phyloP scores from a whole-genome alignment of 2,329 filamentous ascomycete genomes.

The Fusarium humuli region DNA sequence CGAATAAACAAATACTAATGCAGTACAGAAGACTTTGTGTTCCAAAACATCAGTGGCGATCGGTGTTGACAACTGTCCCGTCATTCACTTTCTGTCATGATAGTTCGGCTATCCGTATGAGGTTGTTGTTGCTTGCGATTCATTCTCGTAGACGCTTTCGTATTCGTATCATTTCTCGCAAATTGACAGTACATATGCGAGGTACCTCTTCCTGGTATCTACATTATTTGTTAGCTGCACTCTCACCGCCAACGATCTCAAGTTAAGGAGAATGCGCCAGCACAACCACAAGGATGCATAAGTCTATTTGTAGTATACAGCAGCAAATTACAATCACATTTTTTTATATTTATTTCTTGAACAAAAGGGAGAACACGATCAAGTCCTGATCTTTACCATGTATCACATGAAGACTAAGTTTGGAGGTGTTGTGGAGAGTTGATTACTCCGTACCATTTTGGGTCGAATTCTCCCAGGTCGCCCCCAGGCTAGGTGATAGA shows the following conservation, averaged over 20 bases:
- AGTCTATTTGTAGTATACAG: not conserved
- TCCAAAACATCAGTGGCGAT: not conserved
- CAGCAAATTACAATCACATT: constrained; percentile 7
- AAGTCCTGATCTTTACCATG: constrained; percentile 4
- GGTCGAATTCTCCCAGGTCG: constrained; percentile 18
- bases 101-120: not conserved
- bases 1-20: too few species aligned
- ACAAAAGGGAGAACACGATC: not conserved
- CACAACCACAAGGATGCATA: constrained; percentile 12
- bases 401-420: constrained; percentile 9
- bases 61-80: not conserved
- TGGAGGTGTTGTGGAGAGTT: constrained; percentile 15
- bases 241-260: constrained; percentile 38
- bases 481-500: constrained; percentile 34
- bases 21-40: not conserved
- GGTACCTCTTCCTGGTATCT: constrained; percentile 17
- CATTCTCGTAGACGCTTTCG: constrained; percentile 46
- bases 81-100: not conserved
- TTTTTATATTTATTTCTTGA: not conserved
- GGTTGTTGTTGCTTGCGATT: not conserved
- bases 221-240: constrained; percentile 21
- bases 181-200: constrained; percentile 17
- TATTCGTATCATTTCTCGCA: constrained; percentile 48
- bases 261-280: constrained; percentile 5
- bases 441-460: constrained; percentile 1